Evolutionary conservation across 495 filamentous ascomycete genomes (phyloP).

Genomic region (Staphylotrichum longicolle): DNA sequence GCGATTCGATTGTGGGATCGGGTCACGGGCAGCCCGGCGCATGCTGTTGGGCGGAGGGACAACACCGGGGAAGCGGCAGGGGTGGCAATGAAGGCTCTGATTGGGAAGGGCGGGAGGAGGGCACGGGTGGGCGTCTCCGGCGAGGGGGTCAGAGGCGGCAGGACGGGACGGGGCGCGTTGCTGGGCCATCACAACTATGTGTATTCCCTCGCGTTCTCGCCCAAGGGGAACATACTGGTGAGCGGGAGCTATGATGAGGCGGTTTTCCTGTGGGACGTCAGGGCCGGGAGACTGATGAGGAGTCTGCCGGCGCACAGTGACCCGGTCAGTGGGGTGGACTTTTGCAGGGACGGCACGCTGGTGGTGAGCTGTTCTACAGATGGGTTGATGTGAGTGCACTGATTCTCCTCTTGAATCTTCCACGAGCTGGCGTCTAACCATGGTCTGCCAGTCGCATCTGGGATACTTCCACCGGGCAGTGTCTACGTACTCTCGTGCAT

Average conservation of each 20-base stretch:
- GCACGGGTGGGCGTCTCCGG: neutral
- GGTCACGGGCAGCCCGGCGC: slow-evolving; percentile 62
- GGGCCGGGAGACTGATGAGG: slow-evolving; percentile 77
- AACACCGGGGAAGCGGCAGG: neutral
- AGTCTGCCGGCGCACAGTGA: slow-evolving; percentile 92
- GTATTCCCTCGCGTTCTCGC: slow-evolving; percentile 87
- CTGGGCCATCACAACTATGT: slow-evolving; percentile 94
- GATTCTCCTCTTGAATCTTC: neutral
- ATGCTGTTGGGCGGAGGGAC: slow-evolving; percentile 36
- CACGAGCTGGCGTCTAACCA: slow-evolving; percentile 9
- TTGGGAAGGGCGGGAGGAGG: neutral
- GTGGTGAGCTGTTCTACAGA: slow-evolving; percentile 87
- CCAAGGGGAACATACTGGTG: slow-evolving; percentile 93
- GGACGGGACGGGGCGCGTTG: slow-evolving; percentile 52
- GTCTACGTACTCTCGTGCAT: slow-evolving; percentile 88
- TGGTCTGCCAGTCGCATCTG: slow-evolving; percentile 64
- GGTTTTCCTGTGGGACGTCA: slow-evolving; percentile 93
- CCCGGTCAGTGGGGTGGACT: slow-evolving; percentile 89
- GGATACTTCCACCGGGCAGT: slow-evolving; percentile 95
- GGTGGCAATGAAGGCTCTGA: neutral
- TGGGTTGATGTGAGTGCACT: slow-evolving; percentile 67
- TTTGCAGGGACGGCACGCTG: slow-evolving; percentile 87
- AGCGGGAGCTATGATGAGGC: slow-evolving; percentile 97
- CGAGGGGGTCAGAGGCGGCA: slow-evolving; percentile 29
- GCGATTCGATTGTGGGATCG: slow-evolving; percentile 91